A percentile compares a stretch with the other conserved stretches of the same genome.
These are phyloP conservation scores for Eryngium alpinum DNA, from an alignment of 140 eudicot genomes.

Conservation along the genomic window DNA sequence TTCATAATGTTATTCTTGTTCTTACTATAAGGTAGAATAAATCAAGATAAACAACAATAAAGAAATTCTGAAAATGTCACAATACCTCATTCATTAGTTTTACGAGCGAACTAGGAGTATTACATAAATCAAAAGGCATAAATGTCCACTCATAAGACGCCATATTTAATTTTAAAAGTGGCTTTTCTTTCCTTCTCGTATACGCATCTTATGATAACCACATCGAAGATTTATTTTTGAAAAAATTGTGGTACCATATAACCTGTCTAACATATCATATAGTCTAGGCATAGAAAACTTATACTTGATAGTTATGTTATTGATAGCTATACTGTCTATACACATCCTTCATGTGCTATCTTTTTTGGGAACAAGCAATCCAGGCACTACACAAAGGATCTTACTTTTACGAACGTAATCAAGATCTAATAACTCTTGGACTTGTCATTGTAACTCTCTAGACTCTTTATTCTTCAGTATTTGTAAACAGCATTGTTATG, in stretches of 20 bases:
- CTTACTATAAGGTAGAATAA: background rate
- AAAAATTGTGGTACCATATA: background rate
- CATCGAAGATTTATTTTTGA: background rate
- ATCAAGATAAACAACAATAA: background rate
- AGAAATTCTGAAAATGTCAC: background rate
- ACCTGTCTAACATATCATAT: background rate
- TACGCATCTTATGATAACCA: background rate
- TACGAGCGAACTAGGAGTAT: background rate
- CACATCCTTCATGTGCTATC: no score
- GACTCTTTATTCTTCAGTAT: background rate
- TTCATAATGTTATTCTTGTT: background rate
- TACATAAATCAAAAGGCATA: background rate
- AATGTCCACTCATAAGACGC: background rate
- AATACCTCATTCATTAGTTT: background rate
- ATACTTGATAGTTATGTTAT: no score
- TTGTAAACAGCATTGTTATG: background rate
- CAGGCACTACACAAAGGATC: background rate
- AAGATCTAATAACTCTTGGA: background rate
- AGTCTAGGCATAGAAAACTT: background rate
- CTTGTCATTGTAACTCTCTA: background rate
- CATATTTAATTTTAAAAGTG: background rate
- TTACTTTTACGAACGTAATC: background rate
- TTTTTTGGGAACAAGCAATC: background rate
- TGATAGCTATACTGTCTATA: no score
- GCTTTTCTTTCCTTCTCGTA: background rate